Evolutionary conservation across 148 eudicot genomes (phyloP), one percentile per base, ranked within the genome.

Genomic region (Fagopyrum homotropicum): DNA sequence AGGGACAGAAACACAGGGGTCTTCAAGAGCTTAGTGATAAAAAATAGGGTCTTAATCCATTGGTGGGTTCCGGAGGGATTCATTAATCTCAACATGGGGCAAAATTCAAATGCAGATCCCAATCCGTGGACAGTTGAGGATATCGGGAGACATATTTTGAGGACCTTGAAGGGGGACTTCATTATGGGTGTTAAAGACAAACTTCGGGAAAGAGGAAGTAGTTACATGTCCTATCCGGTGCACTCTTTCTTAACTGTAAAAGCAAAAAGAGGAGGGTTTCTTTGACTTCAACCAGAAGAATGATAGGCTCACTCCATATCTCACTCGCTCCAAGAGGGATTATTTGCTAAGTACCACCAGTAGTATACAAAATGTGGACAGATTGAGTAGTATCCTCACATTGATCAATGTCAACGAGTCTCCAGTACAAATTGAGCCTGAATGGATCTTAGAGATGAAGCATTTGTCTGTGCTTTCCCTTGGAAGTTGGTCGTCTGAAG

Each of bases 61-160:
- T 85, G 86, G 88, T 85, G 88, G 88, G 75, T 83, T 16, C 86
- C 76, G 12, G 86, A 83, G 43, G 86, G 81, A 10, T 81, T 83
- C 50, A 77, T 85, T 5, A 35, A 35, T 35, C 40, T 35, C 40
- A 35, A 1, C 15, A 81, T 79, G 44, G 40, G 40, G 3, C 40
- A 35, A 1, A 51, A 47, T 64, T 74, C 80, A 60, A 49, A 49
- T 49, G 40, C 40, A 35, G 40, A 35, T 35, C 52, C 52, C 52
- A 49, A 49, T 49, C 3, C 1, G 26, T 0, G 26, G n/a, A 29
- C 16, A 26, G n/a, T 60, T 60, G 66, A 60, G 11, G 30, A 60
- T 17, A 10, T 60, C 16, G 66, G 66, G 10, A 17, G 4, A n/a
- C n/a, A 15, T 0, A 60, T 60, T n/a, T 26, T 60, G 26, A 60